Evolutionary conservation across 495 filamentous ascomycete species (phyloP), one percentile per base, ranked within the genome.

Genomic region (Penicillium taxi): DNA sequence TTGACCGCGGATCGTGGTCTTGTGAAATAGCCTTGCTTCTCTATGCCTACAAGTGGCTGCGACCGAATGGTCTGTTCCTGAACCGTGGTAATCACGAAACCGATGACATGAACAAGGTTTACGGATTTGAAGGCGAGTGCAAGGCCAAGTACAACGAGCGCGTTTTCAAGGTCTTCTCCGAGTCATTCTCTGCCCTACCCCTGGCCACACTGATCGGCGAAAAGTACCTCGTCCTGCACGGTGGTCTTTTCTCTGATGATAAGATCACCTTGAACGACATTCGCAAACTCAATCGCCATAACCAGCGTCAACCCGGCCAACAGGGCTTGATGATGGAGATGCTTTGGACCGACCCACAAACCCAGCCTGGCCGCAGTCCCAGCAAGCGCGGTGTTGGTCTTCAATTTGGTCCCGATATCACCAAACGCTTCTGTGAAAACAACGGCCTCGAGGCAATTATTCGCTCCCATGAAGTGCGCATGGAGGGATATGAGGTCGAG

Each of bases 41-140:
- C 16, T 99, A 94, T 54, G 84, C 90, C 22, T 91, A 95, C 73
- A 99, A 99, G 66, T 94, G 86, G 88, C 61, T 99, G 46, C 80
- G 80, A 35, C 91, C 93, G 0, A 73, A 79, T 24, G 74, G 69
- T 25, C 85, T 99, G 64, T 99, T 94, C 79, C 69, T 99, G 41
- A 99, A 99, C 72, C 81, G 91, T 33, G 91, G 91, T 44, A 99
- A 99, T 63, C 91, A 99, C 67, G 91, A 99, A 65, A 96, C 91
- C 41, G 91, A 99, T 58, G 91, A 96, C 59, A 99, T 99, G 91
- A 99, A 99, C 69, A 79, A 85, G 56, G 89, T 91, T 17, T 96
- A 99, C 54, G 91, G 91, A 32, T 99, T 99, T 52, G 91, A 96
- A 56, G 91, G 93, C 52, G 91, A 99, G 55, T 96, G 93, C 65